phyloP scores from a whole-genome alignment of 2,329 filamentous ascomycete species.

The Byssochlamys sp. region DNA sequence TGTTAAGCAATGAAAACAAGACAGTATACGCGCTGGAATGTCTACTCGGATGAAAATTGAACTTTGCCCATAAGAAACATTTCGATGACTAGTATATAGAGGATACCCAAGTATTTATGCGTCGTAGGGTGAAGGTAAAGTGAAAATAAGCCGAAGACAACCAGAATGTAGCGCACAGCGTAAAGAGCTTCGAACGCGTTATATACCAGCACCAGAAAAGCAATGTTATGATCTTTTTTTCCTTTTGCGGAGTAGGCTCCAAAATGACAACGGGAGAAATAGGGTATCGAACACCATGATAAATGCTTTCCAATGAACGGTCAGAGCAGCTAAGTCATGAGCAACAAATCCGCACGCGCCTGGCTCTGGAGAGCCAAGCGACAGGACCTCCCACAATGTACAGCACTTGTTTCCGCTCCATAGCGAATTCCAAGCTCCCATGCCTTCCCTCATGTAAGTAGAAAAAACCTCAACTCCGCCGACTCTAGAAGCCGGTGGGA shows the following conservation, averaged over 20 bases:
- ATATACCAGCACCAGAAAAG: background rate
- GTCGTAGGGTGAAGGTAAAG: background rate
- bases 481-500: background rate
- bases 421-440: background rate
- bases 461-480: background rate
- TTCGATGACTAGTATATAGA: background rate
- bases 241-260: background rate
- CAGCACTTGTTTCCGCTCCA: background rate
- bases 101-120: background rate
- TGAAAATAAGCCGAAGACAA: background rate
- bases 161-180: background rate
- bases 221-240: background rate
- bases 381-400: background rate
- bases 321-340: slow-evolving; percentile 24
- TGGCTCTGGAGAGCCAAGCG: background rate
- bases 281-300: slow-evolving; percentile 36
- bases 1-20: background rate
- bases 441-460: background rate
- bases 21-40: background rate
- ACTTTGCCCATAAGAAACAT: background rate
- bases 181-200: background rate
- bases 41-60: background rate
- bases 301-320: slow-evolving; percentile 25
- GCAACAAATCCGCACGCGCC: slow-evolving; percentile 4
- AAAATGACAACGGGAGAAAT: slow-evolving; percentile 23